Evolutionary conservation across 106 monocot genomes (phyloP).

Genomic region (Alisma plantagoaquatica): DNA sequence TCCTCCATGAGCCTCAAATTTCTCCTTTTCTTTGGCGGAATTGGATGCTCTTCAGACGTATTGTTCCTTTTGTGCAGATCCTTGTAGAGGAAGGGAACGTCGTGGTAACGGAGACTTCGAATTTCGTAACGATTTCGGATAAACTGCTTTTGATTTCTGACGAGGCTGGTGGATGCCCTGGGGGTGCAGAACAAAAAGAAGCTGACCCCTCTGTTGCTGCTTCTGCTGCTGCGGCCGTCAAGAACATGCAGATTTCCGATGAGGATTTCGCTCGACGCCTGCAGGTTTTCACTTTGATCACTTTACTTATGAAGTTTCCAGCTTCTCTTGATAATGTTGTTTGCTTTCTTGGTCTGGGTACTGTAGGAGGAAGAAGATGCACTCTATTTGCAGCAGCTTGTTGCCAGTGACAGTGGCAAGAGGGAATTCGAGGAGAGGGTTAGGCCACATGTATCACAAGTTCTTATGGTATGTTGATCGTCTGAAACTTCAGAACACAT

Average conservation of each 20-base stretch:
- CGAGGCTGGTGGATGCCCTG: not conserved
- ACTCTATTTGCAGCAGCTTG: slow-evolving; percentile 47
- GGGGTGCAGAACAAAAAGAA: slow-evolving; percentile 13
- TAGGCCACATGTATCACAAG: slow-evolving; percentile 41
- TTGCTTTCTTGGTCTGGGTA: not conserved
- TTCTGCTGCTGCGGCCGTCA: too few species aligned
- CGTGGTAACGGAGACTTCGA: slow-evolving; percentile 39
- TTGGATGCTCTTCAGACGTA: not conserved
- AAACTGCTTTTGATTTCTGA: slow-evolving; percentile 47
- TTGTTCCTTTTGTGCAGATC: slow-evolving; percentile 23
- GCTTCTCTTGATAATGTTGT: too few species aligned
- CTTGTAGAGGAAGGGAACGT: slow-evolving; percentile 28
- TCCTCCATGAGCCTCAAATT: not conserved
- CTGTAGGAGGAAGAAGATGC: slow-evolving; percentile 81
- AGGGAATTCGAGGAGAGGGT: slow-evolving; percentile 43
- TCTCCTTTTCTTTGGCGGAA: not conserved
- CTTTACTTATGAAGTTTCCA: too few species aligned
- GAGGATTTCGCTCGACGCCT: slow-evolving; percentile 73
- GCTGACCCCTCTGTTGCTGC: too few species aligned
- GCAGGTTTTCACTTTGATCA: too few species aligned
- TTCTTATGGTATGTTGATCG: slow-evolving; percentile 30
- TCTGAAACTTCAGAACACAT: too few species aligned
- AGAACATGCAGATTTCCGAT: slow-evolving; percentile 33
- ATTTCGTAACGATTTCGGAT: slow-evolving; percentile 48
- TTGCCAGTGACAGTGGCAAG: slow-evolving; percentile 15